Percentiles rank a stretch among this genome's conserved stretches.
phyloP scores from a whole-genome alignment of 495 filamentous ascomycete species.

The Penicillium pulvis region DNA sequence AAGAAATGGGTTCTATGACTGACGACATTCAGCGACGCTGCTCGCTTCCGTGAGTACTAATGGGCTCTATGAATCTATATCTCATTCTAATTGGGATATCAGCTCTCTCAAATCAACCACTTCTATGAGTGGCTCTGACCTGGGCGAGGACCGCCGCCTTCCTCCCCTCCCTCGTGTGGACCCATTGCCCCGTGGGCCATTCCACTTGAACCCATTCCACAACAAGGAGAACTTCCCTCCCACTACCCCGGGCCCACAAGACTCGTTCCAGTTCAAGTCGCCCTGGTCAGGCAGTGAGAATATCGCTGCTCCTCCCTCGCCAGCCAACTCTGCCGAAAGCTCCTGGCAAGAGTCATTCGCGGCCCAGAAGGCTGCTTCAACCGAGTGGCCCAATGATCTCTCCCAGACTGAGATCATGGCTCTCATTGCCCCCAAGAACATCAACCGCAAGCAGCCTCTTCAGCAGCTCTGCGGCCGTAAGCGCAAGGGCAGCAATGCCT shows the following conservation, averaged over 20 bases:
- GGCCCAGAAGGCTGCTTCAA: conserved; percentile 29
- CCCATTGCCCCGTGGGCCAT: conserved; percentile 45
- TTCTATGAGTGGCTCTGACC: conserved; percentile 22
- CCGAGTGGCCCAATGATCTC: conserved; percentile 42
- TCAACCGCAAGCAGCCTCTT: conserved; percentile 47
- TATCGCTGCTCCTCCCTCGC: conserved; percentile 43
- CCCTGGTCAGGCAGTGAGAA: conserved; percentile 37
- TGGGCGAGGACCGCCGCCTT: conserved; percentile 42
- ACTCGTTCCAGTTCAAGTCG: conserved; percentile 43
- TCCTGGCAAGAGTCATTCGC: conserved; percentile 45
- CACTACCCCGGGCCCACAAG: conserved; percentile 41
- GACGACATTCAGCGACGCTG: conserved; percentile 38
- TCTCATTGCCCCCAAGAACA: conserved; percentile 42
- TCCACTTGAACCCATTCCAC: conserved; percentile 46
- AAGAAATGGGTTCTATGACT: conserved; percentile 36
- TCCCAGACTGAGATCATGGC: conserved; percentile 39
- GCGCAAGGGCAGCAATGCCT: conserved; percentile 44
- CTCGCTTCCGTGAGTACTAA: conserved; percentile 43
- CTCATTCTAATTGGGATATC: conserved; percentile 7
- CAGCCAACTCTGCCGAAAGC: conserved; percentile 46
- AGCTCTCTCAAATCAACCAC: conserved; percentile 26
- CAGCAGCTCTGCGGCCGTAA: conserved; percentile 51
- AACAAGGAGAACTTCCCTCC: conserved; percentile 33
- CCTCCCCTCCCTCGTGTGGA: conserved; percentile 47
- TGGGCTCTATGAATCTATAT: neutral